Evolutionary conservation across 2,329 filamentous ascomycete species (phyloP), one percentile per base, ranked within the genome.

Genomic region (Colletotrichum sojae): DNA sequence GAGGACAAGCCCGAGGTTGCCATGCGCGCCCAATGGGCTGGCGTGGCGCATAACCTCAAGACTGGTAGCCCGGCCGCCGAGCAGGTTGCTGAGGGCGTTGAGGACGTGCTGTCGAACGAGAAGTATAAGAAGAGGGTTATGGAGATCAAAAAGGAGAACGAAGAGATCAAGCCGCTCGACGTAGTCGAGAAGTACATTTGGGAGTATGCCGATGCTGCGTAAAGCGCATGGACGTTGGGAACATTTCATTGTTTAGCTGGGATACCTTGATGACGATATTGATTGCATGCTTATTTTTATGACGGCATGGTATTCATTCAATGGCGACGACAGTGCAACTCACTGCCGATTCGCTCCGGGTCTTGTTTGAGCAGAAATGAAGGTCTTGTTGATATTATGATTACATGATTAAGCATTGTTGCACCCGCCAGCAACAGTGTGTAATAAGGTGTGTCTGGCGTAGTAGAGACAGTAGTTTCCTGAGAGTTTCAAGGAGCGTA

Each of bases 11-110:
- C 77, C 2, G 81, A 85, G 70, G 79, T 83, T 13, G 77, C 78
- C 2, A 75, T 78, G 52, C 77, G 84, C 1, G 81, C 79, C 3
- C 81, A 83, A 67, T 82, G 76, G 73, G 78, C 81, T 1, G 84
- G 84, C 9, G 75, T 85, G 5, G 84, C 81, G 0, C 76, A 84
- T 46, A 85, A 86, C 71, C 74, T 87, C 20, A 71, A 73, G 40
- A 82, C 79, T 0, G 78, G 79, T 25, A 67, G 45, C 2, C 80
- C 81, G 10, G 75, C 71, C 1, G 43, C 67, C 1, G 73, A 76
- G 25, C 69, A 77, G 52, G 71, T 83, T 5, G 66, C 70, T 1
- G 73, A 65, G 4, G 80, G 72, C 0, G 77, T 83, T 16, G 73
- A 79, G 3, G 72, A 71, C 22, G 69, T 83, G 0, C 68, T 83